Conservation (phyloP, 2,329 filamentous ascomycete species). For the Cyphellophora europaea region DNA sequence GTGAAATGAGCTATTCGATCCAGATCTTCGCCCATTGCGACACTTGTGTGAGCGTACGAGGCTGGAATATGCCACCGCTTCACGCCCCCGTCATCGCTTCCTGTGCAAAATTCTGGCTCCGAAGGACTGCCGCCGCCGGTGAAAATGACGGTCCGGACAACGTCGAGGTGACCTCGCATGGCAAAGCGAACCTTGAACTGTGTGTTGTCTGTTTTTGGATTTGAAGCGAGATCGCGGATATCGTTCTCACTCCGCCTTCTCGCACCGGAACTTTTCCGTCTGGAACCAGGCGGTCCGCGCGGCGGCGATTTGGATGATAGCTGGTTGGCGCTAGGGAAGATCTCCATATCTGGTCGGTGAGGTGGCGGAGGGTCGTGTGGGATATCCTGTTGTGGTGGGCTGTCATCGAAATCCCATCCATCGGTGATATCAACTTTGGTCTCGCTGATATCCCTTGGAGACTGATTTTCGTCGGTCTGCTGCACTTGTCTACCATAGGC, state of each 20-base stretch:
- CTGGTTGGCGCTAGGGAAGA: constrained; percentile 72
- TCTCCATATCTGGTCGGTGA: constrained; percentile 71
- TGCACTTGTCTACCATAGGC: constrained; percentile 46
- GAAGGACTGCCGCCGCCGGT: constrained; percentile 91
- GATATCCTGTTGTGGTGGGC: constrained; percentile 41
- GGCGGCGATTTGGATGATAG: constrained; percentile 73
- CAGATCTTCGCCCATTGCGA: constrained; percentile 61
- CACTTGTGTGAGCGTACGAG: constrained; percentile 45
- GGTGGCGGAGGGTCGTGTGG: constrained; percentile 41
- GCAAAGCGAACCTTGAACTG: constrained; percentile 92
- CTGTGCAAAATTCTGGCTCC: constrained; percentile 94
- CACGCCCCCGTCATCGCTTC: constrained; percentile 88
- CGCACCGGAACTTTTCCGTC: constrained; percentile 71
- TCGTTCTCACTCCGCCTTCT: constrained; percentile 58
- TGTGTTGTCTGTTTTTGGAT: constrained; percentile 54
- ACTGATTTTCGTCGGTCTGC: constrained; percentile 31
- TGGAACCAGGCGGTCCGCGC: constrained; percentile 52
- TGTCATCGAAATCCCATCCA: constrained; percentile 89
- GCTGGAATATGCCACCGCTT: constrained; percentile 93
- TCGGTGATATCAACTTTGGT: constrained; percentile 48
- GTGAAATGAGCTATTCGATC: constrained; percentile 93
- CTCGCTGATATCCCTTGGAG: constrained; percentile 28
- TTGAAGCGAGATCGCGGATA: constrained; percentile 33
- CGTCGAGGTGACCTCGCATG: constrained; percentile 83
- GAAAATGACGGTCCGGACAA: constrained; percentile 90